Percentiles rank a stretch among this genome's conserved stretches.
Conservation (phyloP, 805 yeast species). For the Suhomyces sp. region DNA sequence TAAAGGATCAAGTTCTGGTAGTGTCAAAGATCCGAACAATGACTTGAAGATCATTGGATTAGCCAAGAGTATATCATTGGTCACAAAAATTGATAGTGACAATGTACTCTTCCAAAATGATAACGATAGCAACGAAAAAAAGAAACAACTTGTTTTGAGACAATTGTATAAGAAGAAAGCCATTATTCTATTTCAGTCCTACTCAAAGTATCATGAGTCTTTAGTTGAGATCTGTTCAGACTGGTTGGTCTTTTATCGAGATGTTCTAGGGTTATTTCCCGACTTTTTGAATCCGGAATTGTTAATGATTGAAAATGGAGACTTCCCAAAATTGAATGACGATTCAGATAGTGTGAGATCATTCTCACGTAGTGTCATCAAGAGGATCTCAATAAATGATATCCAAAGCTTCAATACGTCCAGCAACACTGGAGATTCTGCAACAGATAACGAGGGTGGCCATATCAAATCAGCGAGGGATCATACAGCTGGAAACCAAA, state of each 20-base stretch:
- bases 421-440: constrained; percentile 13
- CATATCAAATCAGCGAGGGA: neutral
- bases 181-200: constrained; percentile 28
- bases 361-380: constrained; percentile 15
- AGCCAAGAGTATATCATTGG: constrained; percentile 31
- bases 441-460: constrained; percentile 12
- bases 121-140: constrained; percentile 18
- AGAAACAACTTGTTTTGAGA: constrained; percentile 32
- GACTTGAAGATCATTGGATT: constrained; percentile 33
- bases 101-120: constrained; percentile 23
- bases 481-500: neutral
- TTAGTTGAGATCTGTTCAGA: constrained; percentile 39
- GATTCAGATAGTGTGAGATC: constrained; percentile 12
- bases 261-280: constrained; percentile 36
- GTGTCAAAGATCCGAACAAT: constrained; percentile 21
- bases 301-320: constrained; percentile 7
- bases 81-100: constrained; percentile 21
- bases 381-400: constrained; percentile 19
- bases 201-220: constrained; percentile 35
- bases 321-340: constrained; percentile 3
- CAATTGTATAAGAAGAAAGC: constrained; percentile 35
- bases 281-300: constrained; percentile 32
- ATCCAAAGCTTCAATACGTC: constrained; percentile 9
- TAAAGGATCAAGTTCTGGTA: constrained; percentile 12
- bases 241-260: constrained; percentile 37